Evolutionary conservation across 768 basidiomycete genomes (phyloP).

Genomic region (Leucogyrophana mollusca): DNA sequence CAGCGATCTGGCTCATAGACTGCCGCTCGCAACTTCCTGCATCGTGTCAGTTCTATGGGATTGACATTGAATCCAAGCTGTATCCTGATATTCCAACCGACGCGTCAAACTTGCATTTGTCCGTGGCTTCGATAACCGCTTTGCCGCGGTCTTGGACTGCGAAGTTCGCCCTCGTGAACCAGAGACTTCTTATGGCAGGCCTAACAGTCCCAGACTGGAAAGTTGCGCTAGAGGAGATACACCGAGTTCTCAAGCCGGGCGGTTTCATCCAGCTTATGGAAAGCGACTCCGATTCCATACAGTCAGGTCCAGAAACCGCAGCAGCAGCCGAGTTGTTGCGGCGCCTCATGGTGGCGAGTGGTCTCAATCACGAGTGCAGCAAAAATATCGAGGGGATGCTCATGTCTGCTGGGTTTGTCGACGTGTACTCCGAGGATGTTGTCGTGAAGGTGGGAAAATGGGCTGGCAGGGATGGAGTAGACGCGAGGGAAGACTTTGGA

Average conservation of each 20-base stretch:
- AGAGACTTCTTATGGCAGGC: slow-evolving; percentile 29
- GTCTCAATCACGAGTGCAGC: slow-evolving; percentile 8
- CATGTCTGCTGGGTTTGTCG: slow-evolving; percentile 14
- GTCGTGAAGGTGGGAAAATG: slow-evolving; percentile 19
- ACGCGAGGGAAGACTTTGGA: slow-evolving; percentile 13
- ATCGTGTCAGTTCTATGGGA: slow-evolving; percentile 18
- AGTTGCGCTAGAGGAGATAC: slow-evolving; percentile 21
- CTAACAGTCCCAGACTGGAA: slow-evolving; percentile 29
- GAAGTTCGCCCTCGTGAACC: slow-evolving; percentile 30
- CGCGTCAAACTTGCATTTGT: slow-evolving; percentile 18
- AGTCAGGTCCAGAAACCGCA: slow-evolving; percentile 12
- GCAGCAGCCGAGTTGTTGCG: slow-evolving; percentile 9
- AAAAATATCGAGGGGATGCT: slow-evolving; percentile 19
- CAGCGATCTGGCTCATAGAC: slow-evolving; percentile 23
- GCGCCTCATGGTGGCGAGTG: slow-evolving; percentile 7
- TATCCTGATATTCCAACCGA: slow-evolving; percentile 9
- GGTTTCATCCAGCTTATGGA: slow-evolving; percentile 34
- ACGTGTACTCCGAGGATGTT: slow-evolving; percentile 16
- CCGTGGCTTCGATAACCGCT: slow-evolving; percentile 19
- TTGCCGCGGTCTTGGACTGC: slow-evolving; percentile 29
- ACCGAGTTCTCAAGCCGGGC: slow-evolving; percentile 29
- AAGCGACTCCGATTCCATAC: slow-evolving; percentile 12
- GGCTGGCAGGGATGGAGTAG: slow-evolving; percentile 21
- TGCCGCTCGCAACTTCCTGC: slow-evolving; percentile 11
- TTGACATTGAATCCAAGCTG: slow-evolving; percentile 24